Conservation (phyloP, 306 rosid genomes). For the Quercus bicolor region DNA sequence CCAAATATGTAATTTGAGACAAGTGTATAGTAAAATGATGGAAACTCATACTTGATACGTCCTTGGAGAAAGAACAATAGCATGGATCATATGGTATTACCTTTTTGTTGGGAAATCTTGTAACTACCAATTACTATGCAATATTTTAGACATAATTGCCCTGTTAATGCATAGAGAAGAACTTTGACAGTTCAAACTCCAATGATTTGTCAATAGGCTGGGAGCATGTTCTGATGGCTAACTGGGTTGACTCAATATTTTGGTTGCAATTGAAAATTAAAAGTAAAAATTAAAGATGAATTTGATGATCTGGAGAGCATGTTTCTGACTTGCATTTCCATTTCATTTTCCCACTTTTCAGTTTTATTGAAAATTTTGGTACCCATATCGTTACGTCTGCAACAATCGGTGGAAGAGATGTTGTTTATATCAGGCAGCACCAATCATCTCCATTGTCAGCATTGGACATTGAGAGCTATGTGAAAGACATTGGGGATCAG, state of each 20-base stretch:
- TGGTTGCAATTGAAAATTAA: not conserved
- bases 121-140: slow-evolving; percentile 1
- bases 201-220: not conserved
- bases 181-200: not conserved
- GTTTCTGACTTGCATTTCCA: slow-evolving; percentile 21
- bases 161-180: slow-evolving; percentile 2
- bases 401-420: slow-evolving; percentile 92
- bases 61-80: not conserved
- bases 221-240: not conserved
- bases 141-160: slow-evolving; percentile 2
- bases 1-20: not conserved
- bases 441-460: slow-evolving; percentile 74
- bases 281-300: slow-evolving; percentile 8
- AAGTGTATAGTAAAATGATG: not conserved
- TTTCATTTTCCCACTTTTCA: slow-evolving; percentile 34
- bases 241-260: not conserved
- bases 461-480: slow-evolving; percentile 67
- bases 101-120: not conserved
- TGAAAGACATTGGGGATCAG: slow-evolving; percentile 77
- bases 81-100: not conserved
- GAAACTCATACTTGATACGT: not conserved
- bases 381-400: slow-evolving; percentile 95
- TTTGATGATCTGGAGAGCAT: slow-evolving; percentile 12
- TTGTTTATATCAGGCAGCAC: slow-evolving; percentile 92
- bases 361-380: slow-evolving; percentile 95